Evolutionary conservation across 1,284 basidiomycete species (phyloP), one percentile per base, ranked within the genome.

Genomic region (Rhodotorula sp.): DNA sequence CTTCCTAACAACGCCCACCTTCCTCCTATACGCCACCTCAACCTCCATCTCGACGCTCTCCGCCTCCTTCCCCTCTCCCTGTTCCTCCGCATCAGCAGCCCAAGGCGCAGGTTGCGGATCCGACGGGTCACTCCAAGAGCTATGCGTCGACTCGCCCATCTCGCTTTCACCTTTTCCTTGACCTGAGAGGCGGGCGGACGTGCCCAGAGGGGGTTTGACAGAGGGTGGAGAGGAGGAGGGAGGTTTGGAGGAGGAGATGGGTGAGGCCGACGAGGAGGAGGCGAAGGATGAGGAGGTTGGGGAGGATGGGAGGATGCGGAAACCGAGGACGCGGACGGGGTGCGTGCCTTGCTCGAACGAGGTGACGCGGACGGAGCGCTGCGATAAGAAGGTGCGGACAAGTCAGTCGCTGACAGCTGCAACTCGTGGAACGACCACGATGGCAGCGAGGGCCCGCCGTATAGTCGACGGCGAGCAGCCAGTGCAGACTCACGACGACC

Each of bases 261-360:
- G 6, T 20, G 34, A 22, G 22, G 34, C 26, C 11, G 30, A 9
- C 28, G 28, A 10, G 11, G 31, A n/a, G 28, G 15, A 9, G 28
- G 44, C 37, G 46, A 46, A 40, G 44, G 44, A 30, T 22, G 51
- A 62, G 20, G 26, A 20, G 22, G 51, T 47, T 28, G 57, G 28
- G 10, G 51, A 53, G 51, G 57, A 53, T 24, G 64, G 64, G 44
- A 65, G 64, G 57, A 65, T 11, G n/a, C 64, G 64, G 40, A 65
- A 47, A n/a, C 51, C 50, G 24, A 59, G 58, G n/a, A 65, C 22
- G 13, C 51, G 51, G 30, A 65, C 52, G 46, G 64, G 64, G 51
- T 65, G 64, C 1, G 44, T 16, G n/a, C 64, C 64, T 11, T 59
- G 64, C n/a, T 53, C 46, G 57, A 65, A 58, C 11, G 50, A 53